Base-by-base conservation (phyloP, 2,329 filamentous ascomycete species). In the Pestalotiopsis sp. region DNA sequence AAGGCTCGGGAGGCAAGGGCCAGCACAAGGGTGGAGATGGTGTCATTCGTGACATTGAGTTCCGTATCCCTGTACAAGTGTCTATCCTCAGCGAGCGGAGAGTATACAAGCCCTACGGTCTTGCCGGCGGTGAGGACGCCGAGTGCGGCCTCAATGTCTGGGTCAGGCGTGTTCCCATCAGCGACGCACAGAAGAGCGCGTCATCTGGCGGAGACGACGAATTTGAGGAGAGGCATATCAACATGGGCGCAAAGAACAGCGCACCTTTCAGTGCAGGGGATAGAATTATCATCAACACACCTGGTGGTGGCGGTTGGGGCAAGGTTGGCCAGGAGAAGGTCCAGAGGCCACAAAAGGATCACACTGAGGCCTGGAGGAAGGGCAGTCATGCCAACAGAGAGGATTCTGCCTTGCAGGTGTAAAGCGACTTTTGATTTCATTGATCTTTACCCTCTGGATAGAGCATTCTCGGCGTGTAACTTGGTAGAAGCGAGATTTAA, bases 91-190 rank as follows among this genome's bases (percentile, higher is more conserved):
- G 87, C 45, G 92, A 94, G 79, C 79, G 92, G 31, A 82, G 92
- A 52, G 91, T 93, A 0, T 92, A 92, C 74, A 86, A 87, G 66
- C 92, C 91, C 1, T 97, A 95, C 73, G 95, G 95, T 0, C 85
- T 98, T 69, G 91, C 90, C 25, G 95, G 95, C 0, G 95, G 95
- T 3, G 91, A 90, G 68, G 92, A 95, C 70, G 95, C 90, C 0
- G 82, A 89, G 73, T 91, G 92, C 64, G 95, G 95, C 0, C 82
- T 95, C 70, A 98, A 98, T 74, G 83, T 97, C 60, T 98, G 95
- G 95, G 90, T 97, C 39, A 85, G 93, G 7, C 91, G 88, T 70
- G 91, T 95, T 66, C 83, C 85, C 72, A 89, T 88, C 78, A 82
- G 82, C 1, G 84, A 84, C 74, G 84, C 84, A 77, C 84, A 85